These are phyloP conservation scores for Meripilus lineatus DNA, from an alignment of 1,284 basidiomycete genomes.

Conservation along the genomic window DNA sequence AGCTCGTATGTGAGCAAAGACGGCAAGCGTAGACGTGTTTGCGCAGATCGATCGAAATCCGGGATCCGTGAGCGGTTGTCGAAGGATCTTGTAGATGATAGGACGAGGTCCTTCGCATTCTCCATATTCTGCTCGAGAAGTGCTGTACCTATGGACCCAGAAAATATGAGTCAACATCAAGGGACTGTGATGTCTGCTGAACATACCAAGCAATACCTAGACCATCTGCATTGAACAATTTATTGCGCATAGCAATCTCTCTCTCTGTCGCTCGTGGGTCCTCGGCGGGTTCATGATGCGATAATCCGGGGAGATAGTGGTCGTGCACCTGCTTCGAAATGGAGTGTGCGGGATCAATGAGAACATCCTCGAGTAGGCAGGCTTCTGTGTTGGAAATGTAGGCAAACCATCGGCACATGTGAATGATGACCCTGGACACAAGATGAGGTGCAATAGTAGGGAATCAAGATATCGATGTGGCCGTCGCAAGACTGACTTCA, in stretches of 20 bases:
- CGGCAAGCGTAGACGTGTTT: slow-evolving; percentile 24
- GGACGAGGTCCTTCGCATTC: slow-evolving; percentile 27
- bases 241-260: slow-evolving; percentile 25
- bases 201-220: slow-evolving; percentile 25
- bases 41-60: slow-evolving; percentile 28
- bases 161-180: background rate
- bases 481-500: no score
- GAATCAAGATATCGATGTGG: no score
- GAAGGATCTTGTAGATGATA: slow-evolving; percentile 29
- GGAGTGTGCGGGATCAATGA: slow-evolving; percentile 29
- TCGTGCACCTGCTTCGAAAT: slow-evolving; percentile 33
- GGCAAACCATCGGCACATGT: slow-evolving; percentile 34
- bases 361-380: slow-evolving; percentile 32
- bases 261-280: slow-evolving; percentile 15
- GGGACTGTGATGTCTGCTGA: no score
- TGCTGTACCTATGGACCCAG: slow-evolving; percentile 20
- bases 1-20: slow-evolving; percentile 34
- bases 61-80: slow-evolving; percentile 30
- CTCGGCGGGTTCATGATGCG: slow-evolving; percentile 22
- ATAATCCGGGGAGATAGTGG: slow-evolving; percentile 30
- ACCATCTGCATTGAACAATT: slow-evolving; percentile 28
- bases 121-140: slow-evolving; percentile 23
- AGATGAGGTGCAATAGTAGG: no score
- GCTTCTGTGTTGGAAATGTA: slow-evolving; percentile 32
- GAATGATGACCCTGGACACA: no score